Evolutionary conservation across 2,329 filamentous ascomycete genomes (phyloP).

Genomic region (Ophiostoma populinum): DNA sequence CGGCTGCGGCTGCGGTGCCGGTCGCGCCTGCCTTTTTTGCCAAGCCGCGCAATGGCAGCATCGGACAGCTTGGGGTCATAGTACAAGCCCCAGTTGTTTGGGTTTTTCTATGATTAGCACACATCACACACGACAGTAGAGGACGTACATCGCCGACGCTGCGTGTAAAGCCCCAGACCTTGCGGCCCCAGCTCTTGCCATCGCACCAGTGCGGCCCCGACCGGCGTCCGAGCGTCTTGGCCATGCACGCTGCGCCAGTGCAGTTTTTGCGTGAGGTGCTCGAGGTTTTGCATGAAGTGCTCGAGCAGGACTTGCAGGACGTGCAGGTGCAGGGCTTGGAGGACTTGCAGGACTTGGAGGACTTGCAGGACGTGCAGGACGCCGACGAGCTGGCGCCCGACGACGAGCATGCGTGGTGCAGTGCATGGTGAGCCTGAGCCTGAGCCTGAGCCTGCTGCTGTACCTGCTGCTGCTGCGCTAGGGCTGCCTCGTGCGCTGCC

Average conservation of each 20-base stretch:
- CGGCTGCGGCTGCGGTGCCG: constrained; percentile 3
- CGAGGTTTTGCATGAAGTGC: not conserved
- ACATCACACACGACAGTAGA: no score
- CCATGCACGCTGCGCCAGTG: not conserved
- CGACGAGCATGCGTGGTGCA: not conserved
- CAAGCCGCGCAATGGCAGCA: constrained; percentile 3
- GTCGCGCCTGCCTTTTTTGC: no score
- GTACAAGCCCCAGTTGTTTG: constrained; percentile 6
- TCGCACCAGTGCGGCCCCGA: constrained; percentile 10
- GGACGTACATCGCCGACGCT: constrained; percentile 4
- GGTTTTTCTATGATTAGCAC: not conserved
- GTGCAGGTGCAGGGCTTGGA: no score
- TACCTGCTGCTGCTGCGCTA: not conserved
- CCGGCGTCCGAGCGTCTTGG: constrained; percentile 1
- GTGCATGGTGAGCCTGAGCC: not conserved
- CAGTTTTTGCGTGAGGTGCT: not conserved
- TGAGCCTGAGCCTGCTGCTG: not conserved
- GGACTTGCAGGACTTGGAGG: no score
- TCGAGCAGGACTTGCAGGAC: no score
- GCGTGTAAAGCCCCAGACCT: constrained; percentile 8
- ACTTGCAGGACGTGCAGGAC: no score
- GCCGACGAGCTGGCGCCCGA: no score
- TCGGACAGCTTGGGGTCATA: constrained; percentile 8
- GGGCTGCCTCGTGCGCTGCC: constrained; percentile 4
- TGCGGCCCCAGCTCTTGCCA: constrained; percentile 10